Conservation (phyloP, 768 basidiomycete genomes). For the Russula emetica region DNA sequence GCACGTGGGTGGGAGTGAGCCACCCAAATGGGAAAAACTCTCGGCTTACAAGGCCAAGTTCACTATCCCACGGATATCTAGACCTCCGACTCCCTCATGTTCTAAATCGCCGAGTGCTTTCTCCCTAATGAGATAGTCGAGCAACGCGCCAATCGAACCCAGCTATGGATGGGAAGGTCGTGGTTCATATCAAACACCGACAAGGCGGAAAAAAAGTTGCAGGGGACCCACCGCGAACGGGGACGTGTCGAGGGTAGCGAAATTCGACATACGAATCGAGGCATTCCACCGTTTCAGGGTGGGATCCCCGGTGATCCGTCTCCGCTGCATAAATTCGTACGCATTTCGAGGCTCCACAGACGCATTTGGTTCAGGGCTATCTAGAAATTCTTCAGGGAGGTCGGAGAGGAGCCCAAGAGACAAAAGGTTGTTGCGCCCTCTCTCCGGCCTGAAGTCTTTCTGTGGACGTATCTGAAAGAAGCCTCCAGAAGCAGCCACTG, state of each 20-base stretch:
- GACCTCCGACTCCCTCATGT: conserved; percentile 55
- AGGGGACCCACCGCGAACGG: conserved; percentile 68
- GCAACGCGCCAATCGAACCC: conserved; percentile 74
- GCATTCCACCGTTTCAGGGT: conserved; percentile 68
- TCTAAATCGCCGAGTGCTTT: conserved; percentile 60
- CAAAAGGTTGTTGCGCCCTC: conserved; percentile 65
- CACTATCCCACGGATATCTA: conserved; percentile 71
- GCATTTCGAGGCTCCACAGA: conserved; percentile 49
- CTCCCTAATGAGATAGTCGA: conserved; percentile 69
- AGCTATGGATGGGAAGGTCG: conserved; percentile 47
- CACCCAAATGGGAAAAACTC: not conserved
- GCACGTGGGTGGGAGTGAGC: not conserved
- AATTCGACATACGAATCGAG: conserved; percentile 75
- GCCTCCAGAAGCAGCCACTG: conserved; percentile 55
- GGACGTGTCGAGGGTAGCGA: conserved; percentile 64
- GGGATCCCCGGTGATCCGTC: conserved; percentile 46
- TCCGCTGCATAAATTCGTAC: conserved; percentile 68
- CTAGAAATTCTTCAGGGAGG: conserved; percentile 40
- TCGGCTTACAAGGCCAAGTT: conserved; percentile 56
- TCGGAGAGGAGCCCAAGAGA: conserved; percentile 61
- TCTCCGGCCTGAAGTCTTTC: conserved; percentile 68
- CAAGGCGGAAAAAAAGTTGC: not conserved
- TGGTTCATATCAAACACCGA: not conserved
- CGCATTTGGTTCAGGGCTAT: conserved; percentile 39
- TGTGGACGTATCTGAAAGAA: conserved; percentile 74